Base-by-base conservation (phyloP, 176 grass and related monocot species). In the Zea mays region DNA sequence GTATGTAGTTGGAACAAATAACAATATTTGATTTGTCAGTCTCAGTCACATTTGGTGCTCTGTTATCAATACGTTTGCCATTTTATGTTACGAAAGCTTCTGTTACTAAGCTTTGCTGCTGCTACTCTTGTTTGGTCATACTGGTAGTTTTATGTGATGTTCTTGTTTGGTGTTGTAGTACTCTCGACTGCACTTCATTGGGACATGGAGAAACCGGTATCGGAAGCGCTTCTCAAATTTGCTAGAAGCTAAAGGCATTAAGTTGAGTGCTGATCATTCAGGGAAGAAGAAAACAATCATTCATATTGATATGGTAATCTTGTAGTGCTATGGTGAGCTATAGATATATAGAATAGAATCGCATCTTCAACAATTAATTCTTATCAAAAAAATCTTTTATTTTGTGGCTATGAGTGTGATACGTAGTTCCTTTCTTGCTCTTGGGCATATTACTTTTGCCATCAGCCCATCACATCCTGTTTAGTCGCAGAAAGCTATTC, bases 151-250 rank as follows among this genome's bases (percentile, higher is more conserved):
- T 27, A 27, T 27, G 27, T 60, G 10, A 62, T 72, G 38, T 35
- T 71, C 44, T 72, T 74, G 59, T 80, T 87, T 67, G 78, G 27
- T 61, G 37, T 44, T 85, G 7, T 69, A 97, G 94, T 78, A 89
- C 77, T 97, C 94, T 61, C 84, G 94, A 79, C 66, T 97, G 71
- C 94, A 97, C 88, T 97, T 97, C 75, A 93, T 97, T 92, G 94
- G 94, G 74, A 97, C 89, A 64, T 97, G 94, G 94, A 89, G 94
- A 84, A 97, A 97, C 77, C 81, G 94, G 12, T 97, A 97, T 33
- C 84, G 91, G 5, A 86, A 93, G 71, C 86, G 81, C 36, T 92
- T 93, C 75, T 93, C 89, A 60, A 92, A 86, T 79, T 80, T 91
- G 17, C 58, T 58, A 66, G 78, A 80, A 62, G 57, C 46, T 81